These are phyloP conservation scores for Moricandia moricandioides DNA, from an alignment of 345 rosid genomes.

Conservation along the genomic window DNA sequence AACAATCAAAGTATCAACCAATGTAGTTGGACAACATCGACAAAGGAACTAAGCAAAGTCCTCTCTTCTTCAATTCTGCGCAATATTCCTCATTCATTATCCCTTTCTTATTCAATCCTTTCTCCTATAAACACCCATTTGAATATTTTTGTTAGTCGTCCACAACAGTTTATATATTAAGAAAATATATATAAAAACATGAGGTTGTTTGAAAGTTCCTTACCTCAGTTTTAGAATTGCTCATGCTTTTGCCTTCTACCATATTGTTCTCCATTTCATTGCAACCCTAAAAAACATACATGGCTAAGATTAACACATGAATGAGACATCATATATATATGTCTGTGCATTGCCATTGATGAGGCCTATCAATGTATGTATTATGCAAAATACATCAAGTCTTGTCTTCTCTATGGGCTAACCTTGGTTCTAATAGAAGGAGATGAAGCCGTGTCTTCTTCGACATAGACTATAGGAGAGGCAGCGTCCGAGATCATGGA, in stretches of 20 bases:
- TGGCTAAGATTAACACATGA: not conserved
- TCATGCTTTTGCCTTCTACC: not conserved
- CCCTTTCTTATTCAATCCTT: conserved; percentile 10
- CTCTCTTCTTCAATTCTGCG: conserved; percentile 58
- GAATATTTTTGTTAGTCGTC: not conserved
- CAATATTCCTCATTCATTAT: conserved; percentile 27
- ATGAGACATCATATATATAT: not conserved
- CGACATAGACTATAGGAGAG: conserved; percentile 19
- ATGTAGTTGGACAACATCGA: conserved; percentile 47
- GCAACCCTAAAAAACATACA: conserved; percentile 30
- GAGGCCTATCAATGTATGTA: conserved; percentile 2
- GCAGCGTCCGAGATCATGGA: conserved; percentile 42
- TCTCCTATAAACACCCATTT: conserved; percentile 28
- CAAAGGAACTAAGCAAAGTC: conserved; percentile 66
- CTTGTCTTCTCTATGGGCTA: not conserved
- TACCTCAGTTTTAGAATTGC: conserved; percentile 17
- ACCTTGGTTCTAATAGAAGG: conserved; percentile 39
- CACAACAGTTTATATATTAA: not conserved
- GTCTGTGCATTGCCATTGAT: not conserved
- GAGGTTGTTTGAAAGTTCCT: not conserved
- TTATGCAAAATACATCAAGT: not conserved
- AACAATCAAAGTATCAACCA: conserved; percentile 37
- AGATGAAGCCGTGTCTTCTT: conserved; percentile 40
- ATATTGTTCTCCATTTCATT: conserved; percentile 36
- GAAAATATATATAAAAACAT: not conserved